Evolutionary conservation across 1,139 yeast genomes (phyloP).

Genomic region (Yamadazyma pseudoaaseri): DNA sequence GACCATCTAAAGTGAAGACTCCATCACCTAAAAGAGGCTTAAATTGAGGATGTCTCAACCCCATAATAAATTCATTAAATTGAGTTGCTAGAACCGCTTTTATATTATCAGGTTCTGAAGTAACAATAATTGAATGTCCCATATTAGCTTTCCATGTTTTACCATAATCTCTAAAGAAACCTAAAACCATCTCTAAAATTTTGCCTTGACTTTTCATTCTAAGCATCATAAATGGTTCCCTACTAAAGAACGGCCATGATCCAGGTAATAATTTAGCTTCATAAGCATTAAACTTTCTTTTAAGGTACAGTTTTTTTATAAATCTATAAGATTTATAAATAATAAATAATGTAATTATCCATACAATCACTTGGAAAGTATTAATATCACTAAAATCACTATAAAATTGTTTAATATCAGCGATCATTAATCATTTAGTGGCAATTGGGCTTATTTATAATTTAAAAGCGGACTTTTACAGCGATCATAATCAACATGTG

Average conservation of each 20-base stretch:
- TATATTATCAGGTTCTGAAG: conserved; percentile 30
- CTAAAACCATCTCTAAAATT: conserved; percentile 9
- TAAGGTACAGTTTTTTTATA: conserved; percentile 5
- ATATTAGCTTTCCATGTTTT: conserved; percentile 13
- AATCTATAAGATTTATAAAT: conserved; percentile 6
- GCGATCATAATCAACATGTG: no score
- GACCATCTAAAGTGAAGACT: conserved; percentile 54
- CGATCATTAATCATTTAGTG: background rate
- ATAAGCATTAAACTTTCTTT: conserved; percentile 16
- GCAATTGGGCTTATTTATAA: no score
- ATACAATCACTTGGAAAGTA: conserved; percentile 2
- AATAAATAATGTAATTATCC: conserved; percentile 2
- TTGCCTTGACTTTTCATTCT: conserved; percentile 13
- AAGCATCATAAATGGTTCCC: conserved; percentile 13
- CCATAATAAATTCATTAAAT: conserved; percentile 50
- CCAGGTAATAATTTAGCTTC: conserved; percentile 14
- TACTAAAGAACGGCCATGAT: conserved; percentile 18
- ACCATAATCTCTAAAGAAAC: conserved; percentile 8
- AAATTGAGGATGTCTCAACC: conserved; percentile 38
- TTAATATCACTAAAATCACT: background rate
- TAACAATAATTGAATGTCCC: conserved; percentile 19
- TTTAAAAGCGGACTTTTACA: no score
- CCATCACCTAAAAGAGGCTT: conserved; percentile 51
- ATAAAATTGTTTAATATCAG: background rate
- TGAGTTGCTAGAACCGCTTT: conserved; percentile 38